These are phyloP conservation scores for Prosopis cineraria DNA, from an alignment of 306 rosid species.

Conservation along the genomic window DNA sequence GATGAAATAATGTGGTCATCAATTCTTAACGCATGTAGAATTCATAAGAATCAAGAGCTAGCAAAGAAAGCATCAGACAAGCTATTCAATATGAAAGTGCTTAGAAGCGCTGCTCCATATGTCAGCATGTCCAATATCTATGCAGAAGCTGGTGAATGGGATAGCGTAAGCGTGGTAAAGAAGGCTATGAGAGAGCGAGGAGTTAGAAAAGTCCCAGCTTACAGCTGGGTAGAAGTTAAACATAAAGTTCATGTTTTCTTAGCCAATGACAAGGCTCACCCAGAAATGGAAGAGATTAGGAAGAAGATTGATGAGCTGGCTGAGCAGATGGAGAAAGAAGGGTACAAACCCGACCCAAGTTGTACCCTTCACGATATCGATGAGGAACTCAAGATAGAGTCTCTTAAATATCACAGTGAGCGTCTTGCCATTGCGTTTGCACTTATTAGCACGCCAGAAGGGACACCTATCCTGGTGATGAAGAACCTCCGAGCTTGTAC, in stretches of 20 bases:
- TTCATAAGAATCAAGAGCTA: conserved; percentile 76
- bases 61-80: conserved; percentile 73
- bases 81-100: conserved; percentile 69
- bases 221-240: conserved; percentile 86
- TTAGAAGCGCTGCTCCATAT: conserved; percentile 79
- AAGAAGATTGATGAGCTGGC: conserved; percentile 63
- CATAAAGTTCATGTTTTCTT: conserved; percentile 72
- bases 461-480: conserved; percentile 78
- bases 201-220: conserved; percentile 70
- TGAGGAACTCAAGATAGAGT: conserved; percentile 65
- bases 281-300: conserved; percentile 54
- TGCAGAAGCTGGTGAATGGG: conserved; percentile 90
- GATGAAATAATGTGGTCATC: conserved; percentile 90
- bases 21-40: conserved; percentile 79
- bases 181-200: conserved; percentile 87
- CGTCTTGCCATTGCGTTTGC: conserved; percentile 93
- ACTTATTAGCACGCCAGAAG: conserved; percentile 66
- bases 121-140: conserved; percentile 83
- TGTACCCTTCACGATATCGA: conserved; percentile 81
- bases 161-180: conserved; percentile 74
- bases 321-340: conserved; percentile 68
- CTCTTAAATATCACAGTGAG: conserved; percentile 84
- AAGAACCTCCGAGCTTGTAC: conserved; percentile 85
- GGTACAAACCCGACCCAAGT: conserved; percentile 73
- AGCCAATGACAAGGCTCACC: conserved; percentile 68